A percentile compares a stretch with the other conserved stretches of the same genome.
phyloP scores from a whole-genome alignment of 805 yeast genomes.

The Candida qinlingensis region DNA sequence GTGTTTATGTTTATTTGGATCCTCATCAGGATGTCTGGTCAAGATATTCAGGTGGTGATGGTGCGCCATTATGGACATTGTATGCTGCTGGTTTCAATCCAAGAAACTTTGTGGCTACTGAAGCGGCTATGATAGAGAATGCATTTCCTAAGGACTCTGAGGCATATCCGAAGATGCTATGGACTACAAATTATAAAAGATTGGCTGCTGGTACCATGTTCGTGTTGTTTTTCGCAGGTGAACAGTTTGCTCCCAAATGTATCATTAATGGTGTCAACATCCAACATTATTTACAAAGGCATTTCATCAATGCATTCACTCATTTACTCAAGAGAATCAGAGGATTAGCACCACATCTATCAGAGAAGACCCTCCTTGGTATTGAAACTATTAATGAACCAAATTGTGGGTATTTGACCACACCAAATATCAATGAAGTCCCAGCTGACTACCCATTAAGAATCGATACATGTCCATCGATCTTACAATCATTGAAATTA shows the following conservation, averaged over 20 bases:
- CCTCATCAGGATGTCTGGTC: slow-evolving; percentile 97
- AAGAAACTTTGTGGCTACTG: slow-evolving; percentile 57
- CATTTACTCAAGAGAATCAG: slow-evolving; percentile 39
- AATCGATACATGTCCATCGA: slow-evolving; percentile 80
- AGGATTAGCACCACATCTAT: slow-evolving; percentile 37
- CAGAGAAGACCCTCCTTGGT: slow-evolving; percentile 56
- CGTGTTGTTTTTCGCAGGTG: slow-evolving; percentile 79
- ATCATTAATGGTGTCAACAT: slow-evolving; percentile 66
- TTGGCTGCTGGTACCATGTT: slow-evolving; percentile 79
- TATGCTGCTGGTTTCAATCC: slow-evolving; percentile 88
- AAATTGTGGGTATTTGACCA: slow-evolving; percentile 67
- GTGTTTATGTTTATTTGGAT: slow-evolving; percentile 74
- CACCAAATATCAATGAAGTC: slow-evolving; percentile 43
- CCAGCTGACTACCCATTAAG: slow-evolving; percentile 64
- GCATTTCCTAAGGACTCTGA: slow-evolving; percentile 33
- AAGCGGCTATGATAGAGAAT: slow-evolving; percentile 78
- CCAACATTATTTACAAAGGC: slow-evolving; percentile 69
- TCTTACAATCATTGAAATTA: slow-evolving; percentile 62
- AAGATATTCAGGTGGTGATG: slow-evolving; percentile 82
- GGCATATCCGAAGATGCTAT: slow-evolving; percentile 75
- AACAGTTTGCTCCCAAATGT: slow-evolving; percentile 69
- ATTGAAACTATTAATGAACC: slow-evolving; percentile 87
- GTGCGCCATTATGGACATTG: slow-evolving; percentile 92
- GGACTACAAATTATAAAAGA: slow-evolving; percentile 84
- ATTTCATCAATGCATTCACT: slow-evolving; percentile 50